Percentiles rank a stretch among this genome's conserved stretches.
Evolutionary conservation across 2,329 filamentous ascomycete species (phyloP).

Genomic region (Aspergillus awamori): DNA sequence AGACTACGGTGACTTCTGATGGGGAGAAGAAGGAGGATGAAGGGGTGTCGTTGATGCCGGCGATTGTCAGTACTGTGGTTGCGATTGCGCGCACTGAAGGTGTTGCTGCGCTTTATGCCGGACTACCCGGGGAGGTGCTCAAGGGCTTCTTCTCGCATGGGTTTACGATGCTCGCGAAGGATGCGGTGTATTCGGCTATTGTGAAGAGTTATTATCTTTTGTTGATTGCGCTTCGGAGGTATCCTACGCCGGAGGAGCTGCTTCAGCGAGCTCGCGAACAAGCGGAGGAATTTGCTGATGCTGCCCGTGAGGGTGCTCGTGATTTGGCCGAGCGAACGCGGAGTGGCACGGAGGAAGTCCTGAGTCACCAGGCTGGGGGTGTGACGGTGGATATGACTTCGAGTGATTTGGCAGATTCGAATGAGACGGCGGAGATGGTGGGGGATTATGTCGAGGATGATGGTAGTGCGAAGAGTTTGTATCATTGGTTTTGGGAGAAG

Average conservation of each 20-base stretch:
- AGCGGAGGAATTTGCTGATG: conserved; percentile 46
- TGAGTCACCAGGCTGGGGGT: conserved; percentile 27
- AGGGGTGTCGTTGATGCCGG: conserved; percentile 38
- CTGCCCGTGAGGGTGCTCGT: conserved; percentile 43
- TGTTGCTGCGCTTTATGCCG: conserved; percentile 70
- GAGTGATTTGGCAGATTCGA: conserved; percentile 29
- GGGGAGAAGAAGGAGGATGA: conserved; percentile 25
- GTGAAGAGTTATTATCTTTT: conserved; percentile 71
- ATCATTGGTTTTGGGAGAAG: conserved; percentile 47
- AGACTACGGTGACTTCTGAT: conserved; percentile 23
- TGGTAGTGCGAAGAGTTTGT: conserved; percentile 42
- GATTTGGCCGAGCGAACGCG: conserved; percentile 37
- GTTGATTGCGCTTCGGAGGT: conserved; percentile 51
- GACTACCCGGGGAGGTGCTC: conserved; percentile 73
- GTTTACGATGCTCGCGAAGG: conserved; percentile 84
- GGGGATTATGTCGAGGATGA: conserved; percentile 51
- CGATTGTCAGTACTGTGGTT: conserved; percentile 66
- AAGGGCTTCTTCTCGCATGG: conserved; percentile 87
- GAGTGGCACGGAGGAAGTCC: conserved; percentile 28
- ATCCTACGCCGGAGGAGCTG: conserved; percentile 48
- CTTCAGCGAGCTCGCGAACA: conserved; percentile 43
- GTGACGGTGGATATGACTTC: conserved; percentile 38
- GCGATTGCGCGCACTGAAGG: conserved; percentile 66
- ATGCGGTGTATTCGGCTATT: conserved; percentile 71
- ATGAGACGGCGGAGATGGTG: conserved; percentile 50